Evolutionary conservation across 805 yeast species (phyloP).

Genomic region (Starmera dryadoides): DNA sequence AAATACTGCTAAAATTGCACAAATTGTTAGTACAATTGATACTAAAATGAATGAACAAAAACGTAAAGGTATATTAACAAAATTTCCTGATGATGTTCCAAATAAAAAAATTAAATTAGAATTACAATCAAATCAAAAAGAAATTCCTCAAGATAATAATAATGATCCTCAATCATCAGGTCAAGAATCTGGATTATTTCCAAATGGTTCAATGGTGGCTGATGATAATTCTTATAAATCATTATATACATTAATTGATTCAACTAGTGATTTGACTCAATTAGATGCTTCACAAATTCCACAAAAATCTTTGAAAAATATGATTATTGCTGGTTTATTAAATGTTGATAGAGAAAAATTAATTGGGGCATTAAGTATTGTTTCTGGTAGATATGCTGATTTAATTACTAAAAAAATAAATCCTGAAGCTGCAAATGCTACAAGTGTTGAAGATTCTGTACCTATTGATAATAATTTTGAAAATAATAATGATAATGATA

Average conservation of each 20-base stretch:
- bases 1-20: slow-evolving; percentile 10
- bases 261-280: slow-evolving; percentile 50
- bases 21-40: slow-evolving; percentile 15
- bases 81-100: slow-evolving; percentile 19
- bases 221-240: slow-evolving; percentile 46
- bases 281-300: slow-evolving; percentile 71
- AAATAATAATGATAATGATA: slow-evolving; percentile 24
- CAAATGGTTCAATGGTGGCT: slow-evolving; percentile 28
- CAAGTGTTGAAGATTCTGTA: slow-evolving; percentile 7
- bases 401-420: slow-evolving; percentile 26
- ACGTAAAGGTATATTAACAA: slow-evolving; percentile 17
- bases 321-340: slow-evolving; percentile 60
- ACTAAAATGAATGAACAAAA: slow-evolving; percentile 19
- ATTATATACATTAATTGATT: slow-evolving; percentile 59
- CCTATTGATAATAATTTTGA: slow-evolving; percentile 1
- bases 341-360: slow-evolving; percentile 46
- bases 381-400: slow-evolving; percentile 57
- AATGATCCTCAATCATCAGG: slow-evolving; percentile 2
- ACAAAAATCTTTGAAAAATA: slow-evolving; percentile 50
- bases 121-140: slow-evolving; percentile 9
- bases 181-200: slow-evolving; percentile 11
- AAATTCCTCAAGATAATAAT: slow-evolving; percentile 1
- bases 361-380: slow-evolving; percentile 60
- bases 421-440: background rate
- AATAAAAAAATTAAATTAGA: slow-evolving; percentile 16